phyloP scores from a whole-genome alignment of 116 monocot species.

The Phalaenopsis hybrid region DNA sequence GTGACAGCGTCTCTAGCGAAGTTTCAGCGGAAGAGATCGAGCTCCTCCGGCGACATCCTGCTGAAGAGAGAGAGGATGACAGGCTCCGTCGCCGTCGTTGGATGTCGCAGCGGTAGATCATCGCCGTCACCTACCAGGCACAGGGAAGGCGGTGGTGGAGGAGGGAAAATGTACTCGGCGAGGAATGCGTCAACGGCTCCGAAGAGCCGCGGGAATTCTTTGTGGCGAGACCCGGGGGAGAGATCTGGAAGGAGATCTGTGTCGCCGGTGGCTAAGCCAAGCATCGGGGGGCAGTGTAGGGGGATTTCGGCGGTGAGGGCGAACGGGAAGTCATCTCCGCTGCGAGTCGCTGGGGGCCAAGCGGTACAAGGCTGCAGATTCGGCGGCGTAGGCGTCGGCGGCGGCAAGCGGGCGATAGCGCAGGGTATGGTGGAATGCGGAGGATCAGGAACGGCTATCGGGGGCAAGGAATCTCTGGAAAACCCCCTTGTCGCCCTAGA shows the following conservation, averaged over 20 bases:
- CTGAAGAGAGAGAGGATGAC: constrained; percentile 4
- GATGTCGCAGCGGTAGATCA: constrained; percentile 24
- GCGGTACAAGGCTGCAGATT: not conserved
- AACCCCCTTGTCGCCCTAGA: constrained; percentile 66
- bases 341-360: not conserved
- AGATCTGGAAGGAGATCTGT: constrained; percentile 37
- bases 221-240: constrained; percentile 19
- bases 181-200: constrained; percentile 5
- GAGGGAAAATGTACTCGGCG: constrained; percentile 9
- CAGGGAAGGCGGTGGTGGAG: not conserved
- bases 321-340: constrained; percentile 7
- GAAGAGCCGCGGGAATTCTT: not conserved
- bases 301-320: constrained; percentile 12
- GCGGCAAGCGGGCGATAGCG: not conserved
- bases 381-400: not conserved
- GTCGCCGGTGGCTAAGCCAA: constrained; percentile 23
- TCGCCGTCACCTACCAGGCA: constrained; percentile 28
- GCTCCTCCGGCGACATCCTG: constrained; percentile 11
- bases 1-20: constrained; percentile 15
- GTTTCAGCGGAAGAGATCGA: constrained; percentile 16
- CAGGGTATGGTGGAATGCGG: not conserved
- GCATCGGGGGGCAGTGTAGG: not conserved
- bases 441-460: not conserved
- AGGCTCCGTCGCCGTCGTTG: constrained; percentile 5
- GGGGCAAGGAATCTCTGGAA: constrained; percentile 48